Evolutionary conservation across 495 filamentous ascomycete genomes (phyloP), one percentile per base, ranked within the genome.

Genomic region (Aspergillus cristatus): DNA sequence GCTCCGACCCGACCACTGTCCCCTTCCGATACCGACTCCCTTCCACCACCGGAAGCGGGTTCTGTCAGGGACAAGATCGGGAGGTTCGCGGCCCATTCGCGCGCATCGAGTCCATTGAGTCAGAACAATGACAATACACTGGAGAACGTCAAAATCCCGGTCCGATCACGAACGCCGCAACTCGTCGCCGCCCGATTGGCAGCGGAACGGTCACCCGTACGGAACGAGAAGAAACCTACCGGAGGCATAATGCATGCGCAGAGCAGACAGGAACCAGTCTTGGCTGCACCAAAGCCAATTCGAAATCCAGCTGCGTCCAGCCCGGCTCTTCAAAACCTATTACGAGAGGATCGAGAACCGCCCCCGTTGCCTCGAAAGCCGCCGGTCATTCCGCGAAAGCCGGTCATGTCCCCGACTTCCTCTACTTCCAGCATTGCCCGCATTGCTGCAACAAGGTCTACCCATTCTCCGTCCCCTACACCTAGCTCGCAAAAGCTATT

Each of bases 61-160:
- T 62, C 63, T 3, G 62, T 69, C 24, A 64, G 44, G 48, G 63
- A 66, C 37, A 67, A 64, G 40, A 65, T 69, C 24, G 58, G 57
- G 28, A 47, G 40, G 34, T 60, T 60, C 32, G 50, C 59, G n/a
- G 45, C 46, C 12, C 51, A 48, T 20, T 43, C 50, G 14, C 51
- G 50, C 18, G 45, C 7, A 32, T 32, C 15, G 30, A 41, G 7
- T 25, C 32, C 35, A 25, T 24, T 8, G 20, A 4, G 4, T 24
- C 20, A 24, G 20, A 24, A 8, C 20, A 28, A 37, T 31, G 29
- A 22, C 32, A 14, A n/a, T 41, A 30, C 30, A 37, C 30, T 14
- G 18, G 37, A 45, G 37, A 28, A 22, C 16, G 30, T 37, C 18
- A 31, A 47, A 5, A 36, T 46, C 1, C 35, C 55, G 20, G 20